These are phyloP conservation scores for Dimocarpus longan DNA, from an alignment of 345 rosid species.

Conservation along the genomic window DNA sequence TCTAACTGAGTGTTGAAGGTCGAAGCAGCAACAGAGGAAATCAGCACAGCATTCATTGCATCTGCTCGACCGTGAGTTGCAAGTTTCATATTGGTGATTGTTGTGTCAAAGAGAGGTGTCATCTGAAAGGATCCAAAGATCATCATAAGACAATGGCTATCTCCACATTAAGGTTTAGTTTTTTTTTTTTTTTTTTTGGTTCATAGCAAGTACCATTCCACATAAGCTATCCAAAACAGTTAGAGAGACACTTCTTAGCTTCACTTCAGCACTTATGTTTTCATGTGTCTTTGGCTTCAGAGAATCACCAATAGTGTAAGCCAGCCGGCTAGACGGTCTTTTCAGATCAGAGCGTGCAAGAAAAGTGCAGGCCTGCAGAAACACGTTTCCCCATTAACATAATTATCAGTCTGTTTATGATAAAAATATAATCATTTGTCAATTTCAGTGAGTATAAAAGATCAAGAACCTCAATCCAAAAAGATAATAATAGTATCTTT, in stretches of 20 bases:
- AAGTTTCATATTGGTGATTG: conserved; percentile 90
- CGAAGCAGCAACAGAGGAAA: conserved; percentile 92
- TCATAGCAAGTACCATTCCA: conserved; percentile 72
- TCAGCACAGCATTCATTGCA: conserved; percentile 95
- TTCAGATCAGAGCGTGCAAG: conserved; percentile 87
- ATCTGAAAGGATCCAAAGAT: conserved; percentile 54
- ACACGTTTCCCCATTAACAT: conserved; percentile 18
- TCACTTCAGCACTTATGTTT: conserved; percentile 83
- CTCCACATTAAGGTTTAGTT: neutral
- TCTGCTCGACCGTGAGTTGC: conserved; percentile 91
- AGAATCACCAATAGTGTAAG: conserved; percentile 84
- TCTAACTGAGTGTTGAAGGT: conserved; percentile 89
- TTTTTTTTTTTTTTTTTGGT: conserved; percentile 1
- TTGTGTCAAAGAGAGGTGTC: conserved; percentile 87
- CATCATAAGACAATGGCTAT: conserved; percentile 8
- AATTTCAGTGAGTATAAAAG: conserved; percentile 10
- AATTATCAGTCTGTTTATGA: neutral
- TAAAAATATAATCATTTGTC: neutral
- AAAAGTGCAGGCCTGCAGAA: conserved; percentile 91
- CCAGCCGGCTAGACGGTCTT: conserved; percentile 78
- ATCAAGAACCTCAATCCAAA: conserved; percentile 1
- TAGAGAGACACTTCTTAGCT: conserved; percentile 79
- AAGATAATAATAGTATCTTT: neutral
- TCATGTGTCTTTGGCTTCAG: conserved; percentile 84
- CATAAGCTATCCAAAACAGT: conserved; percentile 87